Evolutionary conservation across 768 basidiomycete genomes (phyloP).

Genomic region (Kwoniella sp.): DNA sequence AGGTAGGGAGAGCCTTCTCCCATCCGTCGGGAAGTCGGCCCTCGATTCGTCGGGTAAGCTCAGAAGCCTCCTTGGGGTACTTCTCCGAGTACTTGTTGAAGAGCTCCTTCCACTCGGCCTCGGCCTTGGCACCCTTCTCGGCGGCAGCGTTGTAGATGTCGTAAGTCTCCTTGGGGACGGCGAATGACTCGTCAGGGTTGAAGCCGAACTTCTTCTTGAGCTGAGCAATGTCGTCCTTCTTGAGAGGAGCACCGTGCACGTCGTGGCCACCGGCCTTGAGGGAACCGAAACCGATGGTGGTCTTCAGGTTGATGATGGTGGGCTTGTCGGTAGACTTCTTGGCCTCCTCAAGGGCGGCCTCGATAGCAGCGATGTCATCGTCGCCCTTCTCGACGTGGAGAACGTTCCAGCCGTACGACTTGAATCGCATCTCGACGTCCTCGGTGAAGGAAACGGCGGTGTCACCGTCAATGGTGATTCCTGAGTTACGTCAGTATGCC

Average conservation of each 20-base stretch:
- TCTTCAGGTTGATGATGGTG: conserved; percentile 76
- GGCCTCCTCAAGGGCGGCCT: conserved; percentile 71
- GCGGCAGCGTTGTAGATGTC: conserved; percentile 64
- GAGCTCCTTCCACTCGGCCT: conserved; percentile 66
- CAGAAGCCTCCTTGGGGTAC: conserved; percentile 78
- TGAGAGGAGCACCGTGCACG: conserved; percentile 67
- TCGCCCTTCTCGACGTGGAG: conserved; percentile 77
- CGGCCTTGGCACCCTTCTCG: conserved; percentile 67
- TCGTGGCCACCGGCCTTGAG: conserved; percentile 89
- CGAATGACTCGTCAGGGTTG: conserved; percentile 70
- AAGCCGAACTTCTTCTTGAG: conserved; percentile 83
- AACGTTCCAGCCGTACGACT: conserved; percentile 91
- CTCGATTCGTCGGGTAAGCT: conserved; percentile 76
- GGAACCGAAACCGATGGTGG: conserved; percentile 91
- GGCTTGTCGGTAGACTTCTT: conserved; percentile 74
- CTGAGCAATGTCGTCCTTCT: conserved; percentile 79
- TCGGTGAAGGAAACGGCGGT: conserved; percentile 91
- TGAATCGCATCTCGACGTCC: conserved; percentile 80
- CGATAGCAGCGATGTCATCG: conserved; percentile 69
- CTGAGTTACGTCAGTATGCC: conserved; percentile 50
- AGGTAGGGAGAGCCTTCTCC: conserved; percentile 79
- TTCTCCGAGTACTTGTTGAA: conserved; percentile 68
- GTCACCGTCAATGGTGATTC: conserved; percentile 94
- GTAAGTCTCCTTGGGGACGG: conserved; percentile 69
- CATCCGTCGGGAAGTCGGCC: conserved; percentile 79